These are phyloP conservation scores for Pseudogymnoascus sp. DNA, from an alignment of 2,329 filamentous ascomycete species.

Conservation along the genomic window DNA sequence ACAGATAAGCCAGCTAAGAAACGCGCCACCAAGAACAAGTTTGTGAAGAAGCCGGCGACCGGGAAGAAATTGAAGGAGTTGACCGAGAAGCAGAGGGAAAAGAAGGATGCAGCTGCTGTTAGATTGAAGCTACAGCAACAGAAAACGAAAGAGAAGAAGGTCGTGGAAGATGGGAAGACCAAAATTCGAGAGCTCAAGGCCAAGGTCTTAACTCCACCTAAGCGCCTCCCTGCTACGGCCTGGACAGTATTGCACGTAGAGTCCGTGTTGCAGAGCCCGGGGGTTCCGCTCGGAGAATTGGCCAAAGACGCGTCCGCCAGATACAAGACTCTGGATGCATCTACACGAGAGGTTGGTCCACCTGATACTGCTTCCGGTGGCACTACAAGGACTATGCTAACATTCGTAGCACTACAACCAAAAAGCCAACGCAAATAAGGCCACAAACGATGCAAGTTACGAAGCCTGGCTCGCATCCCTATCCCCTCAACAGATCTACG, in stretches of 20 bases:
- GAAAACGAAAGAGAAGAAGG: conserved; percentile 25
- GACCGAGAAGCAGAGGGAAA: conserved; percentile 26
- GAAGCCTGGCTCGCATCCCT: conserved; percentile 46
- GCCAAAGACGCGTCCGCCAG: conserved; percentile 17
- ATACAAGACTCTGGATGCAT: conserved; percentile 27
- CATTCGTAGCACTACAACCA: conserved; percentile 43
- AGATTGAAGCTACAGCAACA: conserved; percentile 24
- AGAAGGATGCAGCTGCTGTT: conserved; percentile 19
- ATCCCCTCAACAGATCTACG: conserved; percentile 47
- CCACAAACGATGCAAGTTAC: conserved; percentile 35
- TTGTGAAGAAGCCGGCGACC: conserved; percentile 12
- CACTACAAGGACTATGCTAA: conserved; percentile 11
- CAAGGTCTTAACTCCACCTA: conserved; percentile 24
- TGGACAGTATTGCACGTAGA: conserved; percentile 17
- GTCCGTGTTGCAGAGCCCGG: background rate
- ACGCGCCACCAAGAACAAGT: conserved; percentile 11
- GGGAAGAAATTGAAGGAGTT: conserved; percentile 21
- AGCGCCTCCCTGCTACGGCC: conserved; percentile 23
- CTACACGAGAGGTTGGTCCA: conserved; percentile 31
- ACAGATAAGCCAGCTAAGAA: conserved; percentile 16
- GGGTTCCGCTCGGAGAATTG: conserved; percentile 8
- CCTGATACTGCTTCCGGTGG: conserved; percentile 13
- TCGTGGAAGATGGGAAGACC: conserved; percentile 3
- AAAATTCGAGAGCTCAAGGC: conserved; percentile 10
- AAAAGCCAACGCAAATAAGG: conserved; percentile 38